phyloP scores from a whole-genome alignment of 139 green algal species.

The Chlorella sp. region DNA sequence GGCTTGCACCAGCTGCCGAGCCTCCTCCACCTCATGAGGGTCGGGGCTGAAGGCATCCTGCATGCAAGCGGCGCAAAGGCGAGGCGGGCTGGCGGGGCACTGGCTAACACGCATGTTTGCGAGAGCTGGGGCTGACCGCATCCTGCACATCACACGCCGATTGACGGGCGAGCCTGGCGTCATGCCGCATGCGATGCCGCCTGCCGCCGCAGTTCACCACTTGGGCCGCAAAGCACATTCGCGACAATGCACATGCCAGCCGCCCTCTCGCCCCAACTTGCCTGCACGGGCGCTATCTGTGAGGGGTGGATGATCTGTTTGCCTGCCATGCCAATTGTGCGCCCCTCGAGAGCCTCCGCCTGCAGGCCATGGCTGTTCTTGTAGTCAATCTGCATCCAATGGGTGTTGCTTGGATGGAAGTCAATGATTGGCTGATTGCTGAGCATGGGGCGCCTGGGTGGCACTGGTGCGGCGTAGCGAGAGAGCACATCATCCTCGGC shows the following conservation, averaged over 20 bases:
- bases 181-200: no score
- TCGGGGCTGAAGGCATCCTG: constrained; percentile 48
- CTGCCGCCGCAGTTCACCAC: no score
- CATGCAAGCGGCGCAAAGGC: background rate
- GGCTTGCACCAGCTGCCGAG: constrained; percentile 31
- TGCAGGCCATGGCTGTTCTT: constrained; percentile 29
- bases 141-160: no score
- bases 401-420: no score
- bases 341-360: constrained; percentile 33
- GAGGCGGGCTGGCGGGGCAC: background rate
- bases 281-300: background rate
- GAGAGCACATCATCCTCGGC: no score
- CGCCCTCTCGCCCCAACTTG: background rate
- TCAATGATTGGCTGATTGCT: no score
- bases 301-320: constrained; percentile 59
- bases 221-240: no score
- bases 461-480: no score
- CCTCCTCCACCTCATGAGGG: constrained; percentile 20
- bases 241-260: no score
- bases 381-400: constrained; percentile 55
- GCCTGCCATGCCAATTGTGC: constrained; percentile 35
- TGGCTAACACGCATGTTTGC: background rate
- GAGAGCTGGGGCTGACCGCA: no score
- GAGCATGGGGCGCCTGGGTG: no score
- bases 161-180: no score